Conservation (phyloP, 768 basidiomycete species). For the Tubosaeta sp. region DNA sequence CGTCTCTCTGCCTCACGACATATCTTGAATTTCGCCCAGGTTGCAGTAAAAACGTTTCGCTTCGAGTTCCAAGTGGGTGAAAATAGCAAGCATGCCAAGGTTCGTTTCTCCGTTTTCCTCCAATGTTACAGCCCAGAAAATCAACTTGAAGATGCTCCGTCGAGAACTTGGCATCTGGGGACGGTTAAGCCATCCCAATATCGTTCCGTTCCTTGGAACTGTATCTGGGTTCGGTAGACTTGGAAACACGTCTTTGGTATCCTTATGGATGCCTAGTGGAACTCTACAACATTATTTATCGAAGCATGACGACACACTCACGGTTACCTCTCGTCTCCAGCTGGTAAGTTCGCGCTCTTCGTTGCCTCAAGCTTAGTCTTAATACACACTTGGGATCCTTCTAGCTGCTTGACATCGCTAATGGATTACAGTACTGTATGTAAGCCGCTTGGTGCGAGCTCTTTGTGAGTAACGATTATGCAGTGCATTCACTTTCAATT, state of each 20-base stretch:
- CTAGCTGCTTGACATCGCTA: not conserved
- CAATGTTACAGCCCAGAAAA: not conserved
- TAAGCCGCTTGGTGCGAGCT: not conserved
- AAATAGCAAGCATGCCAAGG: not conserved
- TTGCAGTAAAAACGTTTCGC: too few relatives aligned
- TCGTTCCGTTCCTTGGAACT: too few relatives aligned
- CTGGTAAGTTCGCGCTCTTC: not conserved
- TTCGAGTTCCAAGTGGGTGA: not conserved
- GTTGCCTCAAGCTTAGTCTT: not conserved
- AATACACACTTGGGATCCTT: not conserved
- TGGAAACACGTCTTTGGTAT: too few relatives aligned
- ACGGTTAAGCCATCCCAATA: not conserved
- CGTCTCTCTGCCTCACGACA: too few relatives aligned
- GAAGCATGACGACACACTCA: too few relatives aligned
- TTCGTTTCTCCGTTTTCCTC: not conserved
- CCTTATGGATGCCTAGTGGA: too few relatives aligned
- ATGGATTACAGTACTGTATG: conserved; percentile 3
- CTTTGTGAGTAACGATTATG: not conserved
- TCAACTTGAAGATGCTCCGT: conserved; percentile 7
- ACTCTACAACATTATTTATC: too few relatives aligned
- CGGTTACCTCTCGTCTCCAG: not conserved
- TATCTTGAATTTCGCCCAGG: too few relatives aligned
- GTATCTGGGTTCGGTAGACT: too few relatives aligned
- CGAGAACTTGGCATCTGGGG: conserved; percentile 14
- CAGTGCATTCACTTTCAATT: conserved; percentile 6